Evolutionary conservation across 345 rosid genomes (phyloP).

Genomic region (Diplotaxis tenuifolia): DNA sequence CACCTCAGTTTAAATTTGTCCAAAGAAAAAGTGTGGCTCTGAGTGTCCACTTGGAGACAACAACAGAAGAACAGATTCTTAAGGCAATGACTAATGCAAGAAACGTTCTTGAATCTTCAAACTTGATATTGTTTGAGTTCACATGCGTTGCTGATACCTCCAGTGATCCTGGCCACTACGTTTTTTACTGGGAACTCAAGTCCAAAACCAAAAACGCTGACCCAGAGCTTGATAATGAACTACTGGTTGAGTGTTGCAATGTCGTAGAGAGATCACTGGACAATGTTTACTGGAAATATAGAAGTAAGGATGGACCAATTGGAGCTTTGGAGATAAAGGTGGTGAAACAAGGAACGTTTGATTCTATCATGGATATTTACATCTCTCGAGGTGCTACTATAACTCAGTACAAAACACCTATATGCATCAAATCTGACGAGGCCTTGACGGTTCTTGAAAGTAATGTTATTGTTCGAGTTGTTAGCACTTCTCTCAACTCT

Average conservation of each 20-base stretch:
- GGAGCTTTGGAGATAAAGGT: background rate
- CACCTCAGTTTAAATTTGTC: too few relatives aligned
- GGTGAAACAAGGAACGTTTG: background rate
- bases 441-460: background rate
- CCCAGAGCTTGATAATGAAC: background rate
- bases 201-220: background rate
- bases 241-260: background rate
- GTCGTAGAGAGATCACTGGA: background rate
- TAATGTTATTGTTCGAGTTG: background rate
- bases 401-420: background rate
- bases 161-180: background rate
- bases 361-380: background rate
- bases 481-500: background rate
- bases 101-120: too few relatives aligned
- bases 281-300: background rate
- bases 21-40: too few relatives aligned
- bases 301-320: background rate
- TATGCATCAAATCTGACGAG: background rate
- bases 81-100: too few relatives aligned
- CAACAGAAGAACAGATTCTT: too few relatives aligned
- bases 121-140: background rate
- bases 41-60: too few relatives aligned
- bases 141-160: background rate
- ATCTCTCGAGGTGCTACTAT: background rate
- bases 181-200: background rate